phyloP scores from a whole-genome alignment of 495 filamentous ascomycete species.

The Tuber brumale region DNA sequence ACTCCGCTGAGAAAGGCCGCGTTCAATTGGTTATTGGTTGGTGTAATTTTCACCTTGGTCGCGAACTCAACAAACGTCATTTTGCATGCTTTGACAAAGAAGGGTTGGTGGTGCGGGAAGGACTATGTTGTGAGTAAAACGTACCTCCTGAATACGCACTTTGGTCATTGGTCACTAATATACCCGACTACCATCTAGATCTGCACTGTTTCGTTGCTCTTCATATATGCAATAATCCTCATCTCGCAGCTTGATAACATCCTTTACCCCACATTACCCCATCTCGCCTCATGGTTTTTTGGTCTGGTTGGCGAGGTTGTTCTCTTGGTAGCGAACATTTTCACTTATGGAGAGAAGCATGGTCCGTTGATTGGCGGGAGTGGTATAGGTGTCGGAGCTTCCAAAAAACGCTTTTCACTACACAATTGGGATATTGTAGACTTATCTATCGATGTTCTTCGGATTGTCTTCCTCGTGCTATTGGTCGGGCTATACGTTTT shows the following conservation, averaged over 20 bases:
- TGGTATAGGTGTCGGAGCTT: constrained; percentile 16
- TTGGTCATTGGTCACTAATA: constrained; percentile 3
- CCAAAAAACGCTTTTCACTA: constrained; percentile 44
- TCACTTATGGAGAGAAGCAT: constrained; percentile 46
- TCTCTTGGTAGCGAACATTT: constrained; percentile 43
- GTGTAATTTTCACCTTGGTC: constrained; percentile 63
- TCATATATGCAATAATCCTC: constrained; percentile 61
- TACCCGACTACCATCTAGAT: constrained; percentile 27
- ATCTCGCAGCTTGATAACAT: constrained; percentile 53
- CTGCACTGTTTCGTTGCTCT: constrained; percentile 49
- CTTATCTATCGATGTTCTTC: constrained; percentile 54
- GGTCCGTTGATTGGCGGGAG: constrained; percentile 38
- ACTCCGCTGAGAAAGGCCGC: constrained; percentile 55
- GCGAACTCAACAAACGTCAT: constrained; percentile 69
- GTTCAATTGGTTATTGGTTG: constrained; percentile 68
- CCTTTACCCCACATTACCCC: constrained; percentile 46
- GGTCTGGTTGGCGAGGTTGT: constrained; percentile 34
- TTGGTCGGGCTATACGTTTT: constrained; percentile 56
- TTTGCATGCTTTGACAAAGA: constrained; percentile 61
- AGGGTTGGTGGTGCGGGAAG: constrained; percentile 86
- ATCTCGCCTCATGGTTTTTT: constrained; percentile 42
- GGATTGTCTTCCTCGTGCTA: constrained; percentile 54
- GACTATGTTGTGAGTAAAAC: constrained; percentile 61
- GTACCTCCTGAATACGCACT: constrained; percentile 62
- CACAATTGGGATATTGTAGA: constrained; percentile 60